Evolutionary conservation across 306 rosid species (phyloP).

Genomic region (Ammopiptanthus mongolicus): DNA sequence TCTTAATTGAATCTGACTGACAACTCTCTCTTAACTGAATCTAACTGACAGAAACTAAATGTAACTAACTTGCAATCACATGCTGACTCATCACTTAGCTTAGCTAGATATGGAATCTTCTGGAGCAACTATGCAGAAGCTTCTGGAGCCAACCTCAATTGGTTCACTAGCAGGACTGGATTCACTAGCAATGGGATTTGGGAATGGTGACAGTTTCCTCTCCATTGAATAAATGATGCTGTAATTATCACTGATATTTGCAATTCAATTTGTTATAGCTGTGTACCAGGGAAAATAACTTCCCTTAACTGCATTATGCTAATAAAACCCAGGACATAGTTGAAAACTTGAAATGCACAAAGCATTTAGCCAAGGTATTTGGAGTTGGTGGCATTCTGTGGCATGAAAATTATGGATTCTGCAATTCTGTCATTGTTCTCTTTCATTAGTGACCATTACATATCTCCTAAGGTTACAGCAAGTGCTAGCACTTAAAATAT

Average conservation of each 20-base stretch:
- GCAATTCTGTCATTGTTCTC: background rate
- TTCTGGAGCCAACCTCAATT: no score
- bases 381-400: slow-evolving; percentile 4
- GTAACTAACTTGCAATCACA: no score
- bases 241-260: background rate
- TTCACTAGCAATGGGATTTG: no score
- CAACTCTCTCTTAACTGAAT: no score
- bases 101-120: no score
- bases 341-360: slow-evolving; percentile 2
- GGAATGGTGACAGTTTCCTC: background rate
- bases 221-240: background rate
- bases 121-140: no score
- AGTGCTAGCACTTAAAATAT: background rate
- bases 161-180: no score
- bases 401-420: background rate
- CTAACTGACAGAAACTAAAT: no score
- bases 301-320: background rate
- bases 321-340: background rate
- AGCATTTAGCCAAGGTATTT: background rate
- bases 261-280: slow-evolving; percentile 1
- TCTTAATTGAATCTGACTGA: no score
- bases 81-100: no score
- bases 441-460: background rate
- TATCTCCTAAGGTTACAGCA: slow-evolving; percentile 1
- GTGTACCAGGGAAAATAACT: background rate